Percentiles rank a stretch among this genome's conserved stretches.
Evolutionary conservation across 2,329 filamentous ascomycete species (phyloP).

Genomic region (Triangularia setosa): DNA sequence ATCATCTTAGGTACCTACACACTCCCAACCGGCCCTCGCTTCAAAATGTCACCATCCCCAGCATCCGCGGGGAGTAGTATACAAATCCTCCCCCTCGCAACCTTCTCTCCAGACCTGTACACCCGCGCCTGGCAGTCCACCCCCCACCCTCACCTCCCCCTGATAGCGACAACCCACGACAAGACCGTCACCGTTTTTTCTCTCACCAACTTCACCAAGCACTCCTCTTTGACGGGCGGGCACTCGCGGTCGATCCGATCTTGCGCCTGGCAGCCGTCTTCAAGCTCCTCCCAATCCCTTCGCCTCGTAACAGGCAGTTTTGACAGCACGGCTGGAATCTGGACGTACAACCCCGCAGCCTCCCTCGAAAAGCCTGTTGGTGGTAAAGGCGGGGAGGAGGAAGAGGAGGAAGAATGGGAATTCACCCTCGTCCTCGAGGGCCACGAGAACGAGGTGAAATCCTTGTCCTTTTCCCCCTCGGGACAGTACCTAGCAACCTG

Average conservation of each 20-base stretch:
- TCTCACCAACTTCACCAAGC: conserved; percentile 71
- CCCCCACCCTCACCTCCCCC: conserved; percentile 80
- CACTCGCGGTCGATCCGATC: conserved; percentile 88
- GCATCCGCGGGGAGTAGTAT: not conserved
- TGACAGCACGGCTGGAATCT: conserved; percentile 84
- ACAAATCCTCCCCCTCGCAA: conserved; percentile 42
- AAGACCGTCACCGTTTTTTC: conserved; percentile 89
- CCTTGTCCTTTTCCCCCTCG: conserved; percentile 67
- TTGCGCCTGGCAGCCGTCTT: conserved; percentile 80
- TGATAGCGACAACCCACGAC: conserved; percentile 83
- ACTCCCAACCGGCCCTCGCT: not conserved
- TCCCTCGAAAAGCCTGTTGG: conserved; percentile 39
- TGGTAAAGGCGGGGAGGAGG: conserved; percentile 42
- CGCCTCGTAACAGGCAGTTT: conserved; percentile 91
- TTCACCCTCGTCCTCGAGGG: conserved; percentile 91
- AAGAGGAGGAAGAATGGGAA: conserved; percentile 80
- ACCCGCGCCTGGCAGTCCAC: conserved; percentile 80
- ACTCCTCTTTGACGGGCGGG: conserved; percentile 77
- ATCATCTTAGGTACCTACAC: too few relatives aligned
- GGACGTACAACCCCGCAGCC: conserved; percentile 55
- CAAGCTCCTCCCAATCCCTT: conserved; percentile 47
- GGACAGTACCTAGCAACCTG: conserved; percentile 84
- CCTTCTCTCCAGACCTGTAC: conserved; percentile 54
- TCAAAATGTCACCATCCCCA: not conserved
- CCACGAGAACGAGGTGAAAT: conserved; percentile 90